phyloP scores from a whole-genome alignment of 768 basidiomycete genomes.

The Collybia nuda region DNA sequence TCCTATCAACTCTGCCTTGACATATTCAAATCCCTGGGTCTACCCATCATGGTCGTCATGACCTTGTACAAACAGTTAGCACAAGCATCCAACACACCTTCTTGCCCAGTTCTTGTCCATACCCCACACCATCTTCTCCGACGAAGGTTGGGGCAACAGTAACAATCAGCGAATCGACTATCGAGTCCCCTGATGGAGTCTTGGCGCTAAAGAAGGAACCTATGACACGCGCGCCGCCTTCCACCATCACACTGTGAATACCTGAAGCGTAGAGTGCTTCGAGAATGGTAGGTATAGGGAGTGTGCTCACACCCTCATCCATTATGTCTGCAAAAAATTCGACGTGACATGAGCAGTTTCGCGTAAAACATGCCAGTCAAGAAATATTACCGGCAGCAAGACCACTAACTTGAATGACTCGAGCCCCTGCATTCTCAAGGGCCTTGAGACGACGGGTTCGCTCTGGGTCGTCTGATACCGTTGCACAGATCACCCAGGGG shows the following conservation, averaged over 20 bases:
- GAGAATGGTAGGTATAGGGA: constrained; percentile 53
- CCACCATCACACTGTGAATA: constrained; percentile 86
- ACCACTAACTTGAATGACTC: constrained; percentile 50
- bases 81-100: too few relatives aligned
- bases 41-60: too few relatives aligned
- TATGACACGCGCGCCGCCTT: constrained; percentile 89
- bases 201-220: constrained; percentile 54
- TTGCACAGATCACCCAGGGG: constrained; percentile 70
- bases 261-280: constrained; percentile 50
- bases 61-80: too few relatives aligned
- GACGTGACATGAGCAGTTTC: too few relatives aligned
- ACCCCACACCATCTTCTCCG: constrained; percentile 68
- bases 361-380: too few relatives aligned
- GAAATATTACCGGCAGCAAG: too few relatives aligned
- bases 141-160: constrained; percentile 89
- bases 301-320: constrained; percentile 2
- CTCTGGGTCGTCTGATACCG: constrained; percentile 15
- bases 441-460: constrained; percentile 34
- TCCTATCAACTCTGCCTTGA: constrained; percentile 31
- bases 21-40: constrained; percentile 20
- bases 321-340: neutral
- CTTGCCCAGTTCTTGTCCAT: constrained; percentile 25
- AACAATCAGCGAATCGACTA: constrained; percentile 75
- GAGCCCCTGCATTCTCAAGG: constrained; percentile 68
- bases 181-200: constrained; percentile 17